These are phyloP conservation scores for Sechiopsis laciniata DNA, from an alignment of 306 rosid genomes.

Conservation along the genomic window DNA sequence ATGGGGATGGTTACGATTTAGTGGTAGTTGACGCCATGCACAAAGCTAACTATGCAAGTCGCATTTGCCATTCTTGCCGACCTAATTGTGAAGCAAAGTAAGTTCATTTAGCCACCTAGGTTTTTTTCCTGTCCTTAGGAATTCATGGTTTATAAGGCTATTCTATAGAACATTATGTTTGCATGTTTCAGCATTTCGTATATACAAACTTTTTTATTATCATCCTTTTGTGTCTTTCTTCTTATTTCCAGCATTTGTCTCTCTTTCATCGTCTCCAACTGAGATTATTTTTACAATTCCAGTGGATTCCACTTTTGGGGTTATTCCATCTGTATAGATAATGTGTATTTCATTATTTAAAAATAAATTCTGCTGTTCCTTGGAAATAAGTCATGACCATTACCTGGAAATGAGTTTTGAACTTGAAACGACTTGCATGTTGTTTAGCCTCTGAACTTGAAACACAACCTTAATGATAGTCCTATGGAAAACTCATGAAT, in stretches of 20 bases:
- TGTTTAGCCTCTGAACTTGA: too few relatives aligned
- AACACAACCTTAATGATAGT: too few relatives aligned
- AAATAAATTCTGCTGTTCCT: too few relatives aligned
- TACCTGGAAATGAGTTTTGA: too few relatives aligned
- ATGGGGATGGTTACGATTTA: slow-evolving; percentile 91
- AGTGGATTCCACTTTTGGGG: background rate
- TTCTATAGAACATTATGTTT: background rate
- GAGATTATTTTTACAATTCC: background rate
- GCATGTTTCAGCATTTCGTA: background rate
- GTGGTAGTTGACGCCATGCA: slow-evolving; percentile 99
- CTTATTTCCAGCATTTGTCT: background rate
- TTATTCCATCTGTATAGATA: background rate
- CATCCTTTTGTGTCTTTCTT: background rate
- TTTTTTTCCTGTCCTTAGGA: background rate
- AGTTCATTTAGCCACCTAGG: slow-evolving; percentile 26
- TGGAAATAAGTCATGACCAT: too few relatives aligned
- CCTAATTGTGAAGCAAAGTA: slow-evolving; percentile 99
- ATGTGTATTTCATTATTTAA: background rate
- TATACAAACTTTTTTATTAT: background rate
- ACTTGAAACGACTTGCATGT: too few relatives aligned
- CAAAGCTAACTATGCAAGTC: slow-evolving; percentile 95
- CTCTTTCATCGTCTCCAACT: background rate
- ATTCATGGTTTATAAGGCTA: background rate
- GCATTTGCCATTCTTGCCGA: slow-evolving; percentile 96
- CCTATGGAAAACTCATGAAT: too few relatives aligned